Conservation (phyloP, 73 alveolate species). For the Paramecium sexaurelia region DNA sequence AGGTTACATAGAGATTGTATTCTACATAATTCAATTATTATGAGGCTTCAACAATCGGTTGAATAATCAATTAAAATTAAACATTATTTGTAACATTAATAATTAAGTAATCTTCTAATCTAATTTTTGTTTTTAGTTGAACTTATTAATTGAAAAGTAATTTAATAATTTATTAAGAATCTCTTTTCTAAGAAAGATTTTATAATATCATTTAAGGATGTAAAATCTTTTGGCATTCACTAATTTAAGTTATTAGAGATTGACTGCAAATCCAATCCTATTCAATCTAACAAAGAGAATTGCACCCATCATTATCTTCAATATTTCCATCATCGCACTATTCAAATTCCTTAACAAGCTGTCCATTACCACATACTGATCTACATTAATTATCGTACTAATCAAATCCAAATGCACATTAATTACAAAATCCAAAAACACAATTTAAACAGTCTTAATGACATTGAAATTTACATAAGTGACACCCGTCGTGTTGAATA, state of each 20-base stretch:
- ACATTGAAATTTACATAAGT: neutral
- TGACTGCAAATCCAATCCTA: neutral
- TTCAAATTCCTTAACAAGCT: neutral
- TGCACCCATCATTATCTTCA: neutral
- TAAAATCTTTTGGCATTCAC: neutral
- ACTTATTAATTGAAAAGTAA: neutral
- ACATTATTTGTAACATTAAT: neutral
- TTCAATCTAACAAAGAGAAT: neutral
- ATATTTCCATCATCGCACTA: slow-evolving; percentile 3
- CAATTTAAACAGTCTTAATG: neutral
- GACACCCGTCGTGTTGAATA: neutral
- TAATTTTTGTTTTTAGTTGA: neutral
- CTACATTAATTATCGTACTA: neutral
- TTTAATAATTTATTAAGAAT: neutral
- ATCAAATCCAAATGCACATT: neutral
- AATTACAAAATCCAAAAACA: neutral
- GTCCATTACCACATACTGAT: neutral
- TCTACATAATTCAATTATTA: neutral
- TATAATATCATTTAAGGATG: neutral
- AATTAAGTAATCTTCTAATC: neutral
- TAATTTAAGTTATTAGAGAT: neutral
- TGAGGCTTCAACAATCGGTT: neutral
- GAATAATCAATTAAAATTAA: neutral
- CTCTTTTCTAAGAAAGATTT: neutral
- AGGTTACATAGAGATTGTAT: neutral